Evolutionary conservation across 2,329 filamentous ascomycete species (phyloP), one percentile per base, ranked within the genome.

Genomic region (Fusarium austroafricanum): DNA sequence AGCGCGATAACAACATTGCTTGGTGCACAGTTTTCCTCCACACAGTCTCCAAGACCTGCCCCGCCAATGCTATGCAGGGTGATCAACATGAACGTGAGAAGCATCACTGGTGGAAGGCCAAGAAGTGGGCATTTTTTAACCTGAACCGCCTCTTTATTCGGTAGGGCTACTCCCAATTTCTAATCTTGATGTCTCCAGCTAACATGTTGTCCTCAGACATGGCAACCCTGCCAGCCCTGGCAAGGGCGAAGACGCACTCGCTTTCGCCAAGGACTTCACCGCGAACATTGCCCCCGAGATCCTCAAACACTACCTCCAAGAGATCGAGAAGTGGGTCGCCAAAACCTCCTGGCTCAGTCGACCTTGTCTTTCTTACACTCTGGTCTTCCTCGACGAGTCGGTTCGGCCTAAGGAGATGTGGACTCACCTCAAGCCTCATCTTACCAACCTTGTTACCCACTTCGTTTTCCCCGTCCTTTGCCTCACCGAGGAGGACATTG

Each of bases 51-150:
- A 98, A 98, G 80, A 83, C 90, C 21, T 89, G 92, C 35, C 96
- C 96, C 6, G 86, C 91, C 56, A 89, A 86, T 71, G 91, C 94
- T 35, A 90, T 98, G 86, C 93, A 96, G 62, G 92, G 92, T 63
- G 93, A 90, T 61, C 82, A 91, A 52, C 89, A 93, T 60, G 95
- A 98, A 76, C 89, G 96, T 59, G 96, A 98, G 80, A 88, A 91
- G 74, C 94, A 97, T 77, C 94, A 97, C 79, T 99, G 96, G 95
- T 99, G 95, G 95, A 99, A 98, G 84, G 92, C 94, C 68, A 98
- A 98, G 89, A 99, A 99, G 81, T 98, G 96, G 96, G 92, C 95
- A 15, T 99, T 97, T 80, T 97, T 96, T 75, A 98, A 98, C 80
- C 82, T 99, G 73, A 99, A 99, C 82, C 89, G 96, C 66, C 87